Evolutionary conservation across 768 basidiomycete genomes (phyloP), one percentile per base, ranked within the genome.

Genomic region (Phlebiopsis gigantea): DNA sequence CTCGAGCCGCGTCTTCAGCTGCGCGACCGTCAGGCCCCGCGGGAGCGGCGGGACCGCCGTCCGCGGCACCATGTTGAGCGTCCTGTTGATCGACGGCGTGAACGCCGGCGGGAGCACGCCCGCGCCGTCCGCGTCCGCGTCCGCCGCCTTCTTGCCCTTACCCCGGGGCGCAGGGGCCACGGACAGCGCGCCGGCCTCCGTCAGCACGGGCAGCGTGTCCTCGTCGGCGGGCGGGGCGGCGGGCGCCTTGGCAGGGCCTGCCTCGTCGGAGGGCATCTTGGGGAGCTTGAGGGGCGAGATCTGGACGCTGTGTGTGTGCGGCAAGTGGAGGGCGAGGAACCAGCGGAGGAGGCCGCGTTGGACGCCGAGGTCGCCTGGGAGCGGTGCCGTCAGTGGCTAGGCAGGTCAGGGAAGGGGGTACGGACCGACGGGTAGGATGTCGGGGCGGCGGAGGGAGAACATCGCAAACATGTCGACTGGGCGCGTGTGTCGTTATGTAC

Each of bases 381-480:
- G 2, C 22, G 49, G 9, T 53, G 34, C 47, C 60, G 48, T 5
- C 49, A 29, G 24, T 29, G 28, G 45, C 25, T 22, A 31, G 53
- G 14, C 10, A 34, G n/a, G 34, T 53, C 69, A 34, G 57, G 72
- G 73, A 71, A 59, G 15, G 3, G 12, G 28, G 34, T 2, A 60
- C 72, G 41, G 55, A 76, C 78, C 79, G 28, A 82, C 75, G 12
- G 87, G 83, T 1, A 95, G 76, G 53, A 97, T 87, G 67, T 95
- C 83, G 1, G 89, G 89, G 19, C 92, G 83, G 0, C 91, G 79
- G 29, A 94, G 74, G 1, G 90, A 87, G 70, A 95, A 96, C 44
- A 97, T 90, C 14, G 88, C 80, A 65, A 95, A 95, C 93, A 95
- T 95, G 64, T 93, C 86, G n/a, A 93, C 90, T 79, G 71, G 55